Evolutionary conservation across 2,329 filamentous ascomycete species (phyloP), one percentile per base, ranked within the genome.

Genomic region (Tolypocladium amazonense): DNA sequence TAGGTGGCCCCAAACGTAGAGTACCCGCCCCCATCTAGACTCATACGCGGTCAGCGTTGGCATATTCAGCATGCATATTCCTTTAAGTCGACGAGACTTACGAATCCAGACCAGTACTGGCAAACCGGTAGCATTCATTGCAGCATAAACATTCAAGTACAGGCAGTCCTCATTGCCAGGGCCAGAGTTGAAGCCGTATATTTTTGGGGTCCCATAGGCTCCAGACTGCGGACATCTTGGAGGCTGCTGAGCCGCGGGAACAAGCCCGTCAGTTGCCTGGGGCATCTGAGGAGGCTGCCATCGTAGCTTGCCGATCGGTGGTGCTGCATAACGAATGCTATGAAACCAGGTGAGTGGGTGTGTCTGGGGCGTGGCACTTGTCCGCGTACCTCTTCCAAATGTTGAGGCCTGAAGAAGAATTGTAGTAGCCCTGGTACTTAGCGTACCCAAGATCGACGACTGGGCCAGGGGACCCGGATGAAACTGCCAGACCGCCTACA

Each of bases 91-190:
- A 55, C 15, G 33, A 4, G 9, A 57, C 63, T 58, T 57, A 62
- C 62, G 76, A 27, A 80, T 76, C 75, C 76, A 79, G 2, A 79
- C 75, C 5, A 79, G 62, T 1, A 80, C 77, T 0, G 77, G 72
- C 53, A 76, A 71, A 4, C 71, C 64, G 41, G 74, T 68, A 7
- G 78, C 70, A 15, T 66, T 61, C 33, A 76, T 65, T 3, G 78
- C 76, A 4, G 75, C 74, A 62, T 75, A 74, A 2, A 79, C 73
- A 61, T 80, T 78, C 7, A 79, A 66, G 62, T 77, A 77, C 1
- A 79, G 64, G 58, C 77, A 80, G 61, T 79, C 77, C 62, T 79
- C 77, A 20, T 73, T 67, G 3, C 70, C 72, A 1, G 66, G 65
- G 20, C 67, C 58, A 52, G 62, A 66, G 2, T 65, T 59, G 9